Evolutionary conservation across 1,284 basidiomycete genomes (phyloP), one percentile per base, ranked within the genome.

Genomic region (Singerocomus rubriflavus): DNA sequence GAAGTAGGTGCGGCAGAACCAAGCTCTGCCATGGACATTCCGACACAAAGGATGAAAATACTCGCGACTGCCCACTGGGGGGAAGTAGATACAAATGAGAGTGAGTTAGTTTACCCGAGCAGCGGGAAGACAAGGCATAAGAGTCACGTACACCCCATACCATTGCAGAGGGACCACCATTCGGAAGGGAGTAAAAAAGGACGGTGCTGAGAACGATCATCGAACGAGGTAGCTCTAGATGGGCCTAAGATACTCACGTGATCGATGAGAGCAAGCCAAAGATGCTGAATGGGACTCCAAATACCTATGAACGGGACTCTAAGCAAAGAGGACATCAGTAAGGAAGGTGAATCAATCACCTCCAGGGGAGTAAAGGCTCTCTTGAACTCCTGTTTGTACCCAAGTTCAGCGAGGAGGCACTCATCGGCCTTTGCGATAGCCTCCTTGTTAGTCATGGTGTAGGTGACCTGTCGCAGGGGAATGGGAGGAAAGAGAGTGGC

Each of bases 141-240:
- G 47, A 40, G 0, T 10, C 5, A 76, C 84, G 53, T 60, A 87
- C 84, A 26, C 86, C 86, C 86, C 90, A 93, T 6, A 92, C 84
- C 88, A 93, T 90, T 7, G 84, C 79, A 1, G 82, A 77, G 0
- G 85, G 82, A 2, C 88, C 90, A 5, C 91, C 91, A 67, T 91
- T 85, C 0, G 85, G 84, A 26, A 91, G 70, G 1, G 87, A 79
- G 68, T 88, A 90, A 52, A 84, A 71, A 5, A 91, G 69, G 8
- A 88, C 85, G 5, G 86, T 84, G 3, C 79, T 80, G 55, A 44
- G 52, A 27, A 52, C 33, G 54, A 70, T 1, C 21, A 65, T 46
- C 72, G 70, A 6, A 65, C 21, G 14, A 46, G 27, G 35, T 48
- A 14, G 40, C 35, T 25, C 26, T 30, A 6, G 5, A 8, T 31